phyloP scores from a whole-genome alignment of 495 filamentous ascomycete genomes.

The Hypoxylon cercidicola region DNA sequence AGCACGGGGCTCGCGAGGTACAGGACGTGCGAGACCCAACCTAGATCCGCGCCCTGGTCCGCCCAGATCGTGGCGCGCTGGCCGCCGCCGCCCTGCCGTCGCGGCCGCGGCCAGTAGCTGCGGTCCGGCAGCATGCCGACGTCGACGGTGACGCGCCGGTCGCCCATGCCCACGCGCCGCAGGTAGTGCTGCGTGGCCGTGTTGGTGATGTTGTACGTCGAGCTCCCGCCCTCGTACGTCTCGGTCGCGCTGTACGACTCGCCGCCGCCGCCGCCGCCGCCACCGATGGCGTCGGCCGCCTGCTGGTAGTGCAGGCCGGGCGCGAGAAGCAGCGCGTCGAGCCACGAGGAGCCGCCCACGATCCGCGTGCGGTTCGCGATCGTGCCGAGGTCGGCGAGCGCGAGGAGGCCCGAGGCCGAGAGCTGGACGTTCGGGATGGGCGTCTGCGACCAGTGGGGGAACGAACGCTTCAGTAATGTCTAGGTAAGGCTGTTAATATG shows the following conservation, averaged over 20 bases:
- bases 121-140: conserved; percentile 49
- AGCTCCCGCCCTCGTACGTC: conserved; percentile 44
- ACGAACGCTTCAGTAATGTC: conserved; percentile 44
- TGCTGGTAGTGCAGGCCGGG: conserved; percentile 72
- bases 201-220: conserved; percentile 62
- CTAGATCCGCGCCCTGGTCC: conserved; percentile 44
- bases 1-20: conserved; percentile 58
- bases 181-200: conserved; percentile 63
- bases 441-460: conserved; percentile 47
- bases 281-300: conserved; percentile 61
- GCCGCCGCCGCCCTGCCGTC: conserved; percentile 28
- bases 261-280: conserved; percentile 32
- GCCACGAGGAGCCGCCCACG: conserved; percentile 60
- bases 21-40: conserved; percentile 54
- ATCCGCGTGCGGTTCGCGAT: conserved; percentile 64
- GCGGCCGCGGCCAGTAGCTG: conserved; percentile 23
- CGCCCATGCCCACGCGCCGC: conserved; percentile 56
- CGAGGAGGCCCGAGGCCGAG: conserved; percentile 62
- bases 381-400: conserved; percentile 66
- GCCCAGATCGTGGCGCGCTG: conserved; percentile 47
- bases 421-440: conserved; percentile 54
- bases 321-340: conserved; percentile 65
- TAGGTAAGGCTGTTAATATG: conserved; percentile 22
- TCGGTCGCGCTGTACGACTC: conserved; percentile 48
- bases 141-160: conserved; percentile 57